These are phyloP conservation scores for Calonectria henricotiae DNA, from an alignment of 2,329 filamentous ascomycete species.

Conservation along the genomic window DNA sequence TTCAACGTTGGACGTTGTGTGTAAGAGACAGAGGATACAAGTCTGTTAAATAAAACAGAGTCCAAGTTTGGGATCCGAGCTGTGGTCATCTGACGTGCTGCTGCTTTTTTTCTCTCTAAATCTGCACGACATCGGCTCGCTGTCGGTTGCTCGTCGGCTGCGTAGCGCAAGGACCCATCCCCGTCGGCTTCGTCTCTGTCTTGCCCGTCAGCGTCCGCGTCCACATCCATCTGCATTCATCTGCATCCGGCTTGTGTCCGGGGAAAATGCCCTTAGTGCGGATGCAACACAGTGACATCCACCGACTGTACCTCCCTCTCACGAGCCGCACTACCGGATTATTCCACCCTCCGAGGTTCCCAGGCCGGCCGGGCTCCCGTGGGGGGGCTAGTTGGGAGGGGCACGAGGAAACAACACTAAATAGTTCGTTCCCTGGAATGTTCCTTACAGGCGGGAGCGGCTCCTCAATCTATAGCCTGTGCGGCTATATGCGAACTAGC, in stretches of 20 bases:
- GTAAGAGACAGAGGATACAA: not conserved
- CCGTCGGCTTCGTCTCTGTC: slow-evolving; percentile 26
- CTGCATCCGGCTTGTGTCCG: slow-evolving; percentile 2
- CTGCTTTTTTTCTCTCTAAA: not conserved
- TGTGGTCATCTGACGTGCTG: slow-evolving; percentile 27
- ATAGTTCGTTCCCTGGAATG: slow-evolving; percentile 8
- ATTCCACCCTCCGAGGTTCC: not conserved
- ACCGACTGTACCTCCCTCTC: too few species aligned
- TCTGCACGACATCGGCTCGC: slow-evolving; percentile 32
- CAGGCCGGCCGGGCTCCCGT: not conserved
- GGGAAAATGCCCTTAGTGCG: not conserved
- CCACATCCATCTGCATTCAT: not conserved
- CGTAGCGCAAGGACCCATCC: slow-evolving; percentile 12
- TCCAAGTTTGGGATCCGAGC: slow-evolving; percentile 6
- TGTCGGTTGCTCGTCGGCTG: slow-evolving; percentile 31
- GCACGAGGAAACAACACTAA: slow-evolving; percentile 5
- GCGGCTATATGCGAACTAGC: slow-evolving; percentile 19
- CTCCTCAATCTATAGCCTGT: slow-evolving; percentile 5
- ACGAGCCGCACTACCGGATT: not conserved
- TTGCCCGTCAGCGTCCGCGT: not conserved
- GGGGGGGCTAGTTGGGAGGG: not conserved
- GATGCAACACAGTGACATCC: not conserved
- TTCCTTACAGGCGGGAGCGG: slow-evolving; percentile 22
- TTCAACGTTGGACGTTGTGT: slow-evolving; percentile 3
- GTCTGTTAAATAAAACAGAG: slow-evolving; percentile 8